These are phyloP conservation scores for Irpex lacteus DNA, from an alignment of 1,284 basidiomycete species.

Conservation along the genomic window DNA sequence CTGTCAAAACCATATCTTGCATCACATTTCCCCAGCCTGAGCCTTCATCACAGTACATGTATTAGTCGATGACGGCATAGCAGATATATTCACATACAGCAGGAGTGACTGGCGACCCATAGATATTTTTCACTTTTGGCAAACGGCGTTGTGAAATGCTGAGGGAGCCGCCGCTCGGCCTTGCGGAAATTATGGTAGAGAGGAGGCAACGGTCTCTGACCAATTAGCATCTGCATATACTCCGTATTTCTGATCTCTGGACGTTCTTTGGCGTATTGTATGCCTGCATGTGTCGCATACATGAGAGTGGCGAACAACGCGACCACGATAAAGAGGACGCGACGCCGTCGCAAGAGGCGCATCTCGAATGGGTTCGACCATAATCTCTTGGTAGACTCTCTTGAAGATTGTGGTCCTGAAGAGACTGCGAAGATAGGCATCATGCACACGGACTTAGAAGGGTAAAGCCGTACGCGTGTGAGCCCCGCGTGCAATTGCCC, in stretches of 20 bases:
- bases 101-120: slow-evolving; percentile 8
- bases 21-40: slow-evolving; percentile 42
- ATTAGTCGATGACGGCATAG: background rate
- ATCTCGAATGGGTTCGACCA: background rate
- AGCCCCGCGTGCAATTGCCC: too few relatives aligned
- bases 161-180: slow-evolving; percentile 14
- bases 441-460: background rate
- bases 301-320: background rate
- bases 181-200: slow-evolving; percentile 11
- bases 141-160: slow-evolving; percentile 11
- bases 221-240: slow-evolving; percentile 3
- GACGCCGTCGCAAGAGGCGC: background rate
- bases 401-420: background rate
- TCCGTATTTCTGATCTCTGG: slow-evolving; percentile 3
- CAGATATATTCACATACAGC: background rate
- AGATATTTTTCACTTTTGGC: slow-evolving; percentile 12
- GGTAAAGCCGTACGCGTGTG: background rate
- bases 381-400: background rate
- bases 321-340: background rate
- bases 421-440: background rate
- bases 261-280: background rate
- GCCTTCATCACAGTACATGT: slow-evolving; percentile 18
- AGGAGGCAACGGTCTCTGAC: slow-evolving; percentile 12
- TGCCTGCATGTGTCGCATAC: background rate
- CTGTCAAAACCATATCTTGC: slow-evolving; percentile 37